phyloP scores from a whole-genome alignment of 2,329 filamentous ascomycete species.

The Ustulina deusta region DNA sequence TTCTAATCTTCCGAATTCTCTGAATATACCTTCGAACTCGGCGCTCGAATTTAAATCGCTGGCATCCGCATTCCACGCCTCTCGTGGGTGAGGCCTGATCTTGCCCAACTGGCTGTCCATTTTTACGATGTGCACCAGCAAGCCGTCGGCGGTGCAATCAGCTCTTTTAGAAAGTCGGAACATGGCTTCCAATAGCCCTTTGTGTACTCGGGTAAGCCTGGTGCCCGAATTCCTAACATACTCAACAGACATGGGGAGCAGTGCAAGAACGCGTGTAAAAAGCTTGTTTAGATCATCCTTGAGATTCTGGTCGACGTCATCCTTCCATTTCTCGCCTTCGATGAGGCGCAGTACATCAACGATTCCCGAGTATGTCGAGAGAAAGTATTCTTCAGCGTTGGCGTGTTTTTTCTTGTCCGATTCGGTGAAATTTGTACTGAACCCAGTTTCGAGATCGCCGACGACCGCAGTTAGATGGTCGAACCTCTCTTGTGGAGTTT shows the following conservation, averaged over 20 bases:
- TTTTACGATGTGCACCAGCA: neutral
- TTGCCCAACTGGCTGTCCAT: neutral
- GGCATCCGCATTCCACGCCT: slow-evolving; percentile 11
- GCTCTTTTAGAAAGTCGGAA: neutral
- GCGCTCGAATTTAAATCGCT: slow-evolving; percentile 6
- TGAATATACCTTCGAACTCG: slow-evolving; percentile 13
- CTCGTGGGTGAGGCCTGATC: neutral
- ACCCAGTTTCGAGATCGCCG: slow-evolving; percentile 5
- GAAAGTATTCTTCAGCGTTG: slow-evolving; percentile 2
- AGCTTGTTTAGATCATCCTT: neutral
- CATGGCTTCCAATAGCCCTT: slow-evolving; percentile 5
- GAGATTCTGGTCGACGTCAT: neutral
- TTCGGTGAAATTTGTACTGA: neutral
- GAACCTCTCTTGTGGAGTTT: slow-evolving; percentile 2
- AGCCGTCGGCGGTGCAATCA: neutral
- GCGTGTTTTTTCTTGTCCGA: neutral
- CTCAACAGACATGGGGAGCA: neutral
- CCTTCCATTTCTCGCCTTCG: slow-evolving; percentile 4
- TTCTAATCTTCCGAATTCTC: slow-evolving; percentile 1
- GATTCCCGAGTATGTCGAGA: slow-evolving; percentile 5
- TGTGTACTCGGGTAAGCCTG: slow-evolving; percentile 6
- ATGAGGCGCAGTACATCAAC: slow-evolving; percentile 2
- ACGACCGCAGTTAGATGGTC: slow-evolving; percentile 7
- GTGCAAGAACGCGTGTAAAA: neutral
- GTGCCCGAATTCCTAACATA: neutral